Conservation (phyloP, 192 early-diverging fungal genomes). For the Nowakowskiella sp. region DNA sequence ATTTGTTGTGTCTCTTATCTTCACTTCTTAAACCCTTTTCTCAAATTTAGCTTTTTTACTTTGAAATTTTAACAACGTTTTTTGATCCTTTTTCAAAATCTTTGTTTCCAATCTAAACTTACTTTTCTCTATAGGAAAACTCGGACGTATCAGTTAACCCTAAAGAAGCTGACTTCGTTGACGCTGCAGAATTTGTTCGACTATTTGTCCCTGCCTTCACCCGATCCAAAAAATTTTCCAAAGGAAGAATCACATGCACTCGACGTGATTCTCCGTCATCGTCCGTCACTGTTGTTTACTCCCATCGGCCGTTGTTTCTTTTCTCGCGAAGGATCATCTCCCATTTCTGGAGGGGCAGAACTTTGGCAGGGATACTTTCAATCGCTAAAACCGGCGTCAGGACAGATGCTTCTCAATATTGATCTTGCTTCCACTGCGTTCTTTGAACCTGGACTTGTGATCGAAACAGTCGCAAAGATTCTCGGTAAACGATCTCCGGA, state of each 20-base stretch:
- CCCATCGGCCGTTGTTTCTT: slow-evolving; percentile 69
- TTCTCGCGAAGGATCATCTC: slow-evolving; percentile 32
- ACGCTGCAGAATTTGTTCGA: too few species aligned
- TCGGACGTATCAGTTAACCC: too few species aligned
- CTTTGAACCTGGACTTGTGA: slow-evolving; percentile 32
- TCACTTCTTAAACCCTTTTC: slow-evolving; percentile 36
- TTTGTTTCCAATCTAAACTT: too few species aligned
- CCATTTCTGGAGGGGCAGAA: slow-evolving; percentile 52
- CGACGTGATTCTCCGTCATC: slow-evolving; percentile 63
- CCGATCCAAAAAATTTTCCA: neutral
- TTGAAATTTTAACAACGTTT: neutral
- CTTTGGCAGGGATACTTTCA: slow-evolving; percentile 75
- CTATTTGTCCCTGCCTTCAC: too few species aligned
- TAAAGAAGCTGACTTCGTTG: too few species aligned
- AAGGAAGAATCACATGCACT: neutral
- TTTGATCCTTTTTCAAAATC: too few species aligned
- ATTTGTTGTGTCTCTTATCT: slow-evolving; percentile 22
- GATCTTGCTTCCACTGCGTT: slow-evolving; percentile 55
- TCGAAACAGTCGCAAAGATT: slow-evolving; percentile 48
- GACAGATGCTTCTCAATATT: slow-evolving; percentile 31
- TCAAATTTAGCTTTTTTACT: neutral
- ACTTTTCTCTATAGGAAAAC: too few species aligned
- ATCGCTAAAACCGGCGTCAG: slow-evolving; percentile 58
- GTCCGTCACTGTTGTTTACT: slow-evolving; percentile 48
- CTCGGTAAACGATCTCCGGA: slow-evolving; percentile 29